Evolutionary conservation across 2,329 filamentous ascomycete genomes (phyloP), one percentile per base, ranked within the genome.

Genomic region (Aquanectria penicillioides): DNA sequence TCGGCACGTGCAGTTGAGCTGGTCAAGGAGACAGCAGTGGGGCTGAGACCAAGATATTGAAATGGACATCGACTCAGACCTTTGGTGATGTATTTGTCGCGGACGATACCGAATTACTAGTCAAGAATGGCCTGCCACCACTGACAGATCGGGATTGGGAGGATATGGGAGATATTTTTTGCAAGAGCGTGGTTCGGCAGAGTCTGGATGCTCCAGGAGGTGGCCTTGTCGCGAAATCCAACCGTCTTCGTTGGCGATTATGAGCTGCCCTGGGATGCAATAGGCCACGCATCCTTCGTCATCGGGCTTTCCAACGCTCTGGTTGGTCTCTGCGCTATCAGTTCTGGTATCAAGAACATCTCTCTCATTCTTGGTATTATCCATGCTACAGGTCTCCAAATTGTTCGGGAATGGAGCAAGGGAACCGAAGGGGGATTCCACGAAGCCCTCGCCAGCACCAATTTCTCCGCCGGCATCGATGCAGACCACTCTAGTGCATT

Each of bases 181-280:
- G 47, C 41, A 6, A 56, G 70, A 18, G 40, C 62, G 2, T 73
- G 71, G 68, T 72, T 73, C 51, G 37, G 60, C 5, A 66, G 71
- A 3, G 65, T 70, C 15, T 73, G 71, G 71, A 67, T 69, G 51
- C 58, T 72, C 20, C 71, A 72, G 28, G 71, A 73, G 48, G 63
- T 68, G 4, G 67, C 66, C 10, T 44, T 73, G 4, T 67, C 68
- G 5, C 22, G 18, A 5, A 49, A 58, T 4, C 58, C 68, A 2
- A 59, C 60, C 3, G 60, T 71, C 8, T 43, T 71, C 17, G 61
- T 70, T 13, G 69, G 70, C 1, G 17, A 17, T 3, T 52, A 66
- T 18, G 47, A 51, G 4, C 40, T 66, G 4, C 53, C 64, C 10
- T 68, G 64, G 64, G 59, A 64, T 9, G 31, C 37, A 13, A 22